Conservation (phyloP, 2,329 filamentous ascomycete genomes). For the Scytalidium sp. region DNA sequence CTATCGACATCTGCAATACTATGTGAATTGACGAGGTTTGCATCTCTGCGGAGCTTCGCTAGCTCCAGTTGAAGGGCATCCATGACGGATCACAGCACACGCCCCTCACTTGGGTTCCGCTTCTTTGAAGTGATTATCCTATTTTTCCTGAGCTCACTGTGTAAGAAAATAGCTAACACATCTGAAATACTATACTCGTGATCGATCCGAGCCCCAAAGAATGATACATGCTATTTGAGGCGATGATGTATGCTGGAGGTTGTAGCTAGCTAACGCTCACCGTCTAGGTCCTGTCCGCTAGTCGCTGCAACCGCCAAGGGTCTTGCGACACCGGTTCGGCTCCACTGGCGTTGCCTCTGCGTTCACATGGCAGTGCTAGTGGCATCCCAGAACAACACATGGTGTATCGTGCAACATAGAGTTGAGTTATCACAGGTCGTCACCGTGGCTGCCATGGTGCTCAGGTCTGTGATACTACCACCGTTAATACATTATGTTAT, state of each 20-base stretch:
- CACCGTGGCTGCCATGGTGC: not conserved
- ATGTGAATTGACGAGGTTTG: conserved; percentile 22
- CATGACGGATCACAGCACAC: conserved; percentile 21
- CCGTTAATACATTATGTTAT: not conserved
- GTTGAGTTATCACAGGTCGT: not conserved
- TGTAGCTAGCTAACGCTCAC: no score
- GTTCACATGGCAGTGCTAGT: not conserved
- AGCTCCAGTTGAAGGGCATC: conserved; percentile 28
- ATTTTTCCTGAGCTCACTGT: not conserved
- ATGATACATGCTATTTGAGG: not conserved
- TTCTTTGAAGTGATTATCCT: conserved; percentile 1
- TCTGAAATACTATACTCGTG: not conserved
- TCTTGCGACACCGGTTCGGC: not conserved
- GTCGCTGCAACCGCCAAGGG: not conserved
- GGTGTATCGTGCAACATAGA: not conserved
- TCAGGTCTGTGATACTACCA: not conserved
- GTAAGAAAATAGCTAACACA: conserved; percentile 2
- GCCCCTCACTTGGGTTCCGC: conserved; percentile 14
- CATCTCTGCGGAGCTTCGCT: conserved; percentile 25
- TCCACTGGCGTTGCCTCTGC: not conserved
- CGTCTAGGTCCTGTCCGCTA: not conserved
- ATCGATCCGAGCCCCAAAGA: not conserved
- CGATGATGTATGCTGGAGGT: not conserved
- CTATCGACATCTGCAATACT: conserved; percentile 73
- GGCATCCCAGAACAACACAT: not conserved